phyloP scores from a whole-genome alignment of 257 asterid genomes.

The Echium plantagineum region DNA sequence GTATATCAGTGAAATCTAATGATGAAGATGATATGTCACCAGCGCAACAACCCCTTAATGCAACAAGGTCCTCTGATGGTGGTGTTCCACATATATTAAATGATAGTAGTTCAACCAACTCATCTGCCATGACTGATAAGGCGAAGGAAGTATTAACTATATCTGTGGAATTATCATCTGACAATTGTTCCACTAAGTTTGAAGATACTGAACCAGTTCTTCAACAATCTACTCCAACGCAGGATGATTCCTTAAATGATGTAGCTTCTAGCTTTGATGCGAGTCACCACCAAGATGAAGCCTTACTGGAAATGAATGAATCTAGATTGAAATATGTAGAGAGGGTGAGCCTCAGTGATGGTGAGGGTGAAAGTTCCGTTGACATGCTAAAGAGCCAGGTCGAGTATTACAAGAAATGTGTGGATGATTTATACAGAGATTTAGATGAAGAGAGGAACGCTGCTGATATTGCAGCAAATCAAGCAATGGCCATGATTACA shows the following conservation, averaged over 20 bases:
- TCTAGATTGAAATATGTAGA: constrained; percentile 15
- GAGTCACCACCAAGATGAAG: constrained; percentile 9
- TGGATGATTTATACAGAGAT: constrained; percentile 52
- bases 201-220: constrained; percentile 8
- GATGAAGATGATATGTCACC: not conserved
- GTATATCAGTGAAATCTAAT: not conserved
- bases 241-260: constrained; percentile 17
- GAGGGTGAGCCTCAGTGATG: constrained; percentile 23
- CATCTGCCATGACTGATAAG: not conserved
- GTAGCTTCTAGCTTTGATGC: constrained; percentile 20
- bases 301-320: constrained; percentile 16
- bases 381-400: constrained; percentile 42
- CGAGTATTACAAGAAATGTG: not conserved
- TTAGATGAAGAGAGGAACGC: constrained; percentile 88
- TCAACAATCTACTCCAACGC: constrained; percentile 5
- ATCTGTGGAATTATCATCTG: not conserved
- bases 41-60: not conserved
- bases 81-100: not conserved
- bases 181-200: not conserved
- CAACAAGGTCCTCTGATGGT: not conserved
- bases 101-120: too few relatives aligned
- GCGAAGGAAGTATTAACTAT: not conserved
- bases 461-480: constrained; percentile 64
- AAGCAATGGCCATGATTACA: constrained; percentile 92
- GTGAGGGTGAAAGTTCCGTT: constrained; percentile 48